A percentile compares a stretch with the other conserved stretches of the same genome.
These are phyloP conservation scores for Ailanthus altissimus DNA, from an alignment of 345 rosid species.

Conservation along the genomic window DNA sequence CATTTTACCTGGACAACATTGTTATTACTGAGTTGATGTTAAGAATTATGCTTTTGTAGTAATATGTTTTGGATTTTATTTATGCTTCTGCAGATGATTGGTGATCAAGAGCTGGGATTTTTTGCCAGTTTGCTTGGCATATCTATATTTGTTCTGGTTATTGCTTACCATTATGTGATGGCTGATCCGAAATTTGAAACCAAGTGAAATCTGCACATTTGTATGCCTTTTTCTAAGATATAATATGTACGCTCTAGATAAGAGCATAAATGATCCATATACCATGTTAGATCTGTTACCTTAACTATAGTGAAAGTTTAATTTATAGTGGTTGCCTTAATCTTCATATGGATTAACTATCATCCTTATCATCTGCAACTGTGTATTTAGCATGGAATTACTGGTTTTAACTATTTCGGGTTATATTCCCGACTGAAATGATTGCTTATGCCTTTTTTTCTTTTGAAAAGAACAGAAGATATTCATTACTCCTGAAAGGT, in stretches of 20 bases:
- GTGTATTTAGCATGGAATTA: background rate
- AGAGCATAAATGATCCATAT: background rate
- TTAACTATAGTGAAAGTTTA: background rate
- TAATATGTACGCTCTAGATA: background rate
- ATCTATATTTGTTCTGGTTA: conserved; percentile 68
- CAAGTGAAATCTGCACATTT: conserved; percentile 30
- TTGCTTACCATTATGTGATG: conserved; percentile 79
- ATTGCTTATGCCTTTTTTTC: background rate
- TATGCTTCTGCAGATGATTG: conserved; percentile 71
- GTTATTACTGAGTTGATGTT: background rate
- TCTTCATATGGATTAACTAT: background rate
- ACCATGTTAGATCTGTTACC: background rate
- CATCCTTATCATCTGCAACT: background rate
- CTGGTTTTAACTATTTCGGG: background rate
- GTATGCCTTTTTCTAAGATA: background rate
- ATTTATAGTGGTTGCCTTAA: background rate
- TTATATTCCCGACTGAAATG: background rate
- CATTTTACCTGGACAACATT: background rate
- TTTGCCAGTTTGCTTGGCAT: conserved; percentile 79
- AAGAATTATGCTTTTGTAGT: background rate
- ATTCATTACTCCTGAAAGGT: too few species aligned
- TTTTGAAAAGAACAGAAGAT: too few species aligned
- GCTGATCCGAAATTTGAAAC: conserved; percentile 88
- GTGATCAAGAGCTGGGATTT: conserved; percentile 76
- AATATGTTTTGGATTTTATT: conserved; percentile 1